Conservation (phyloP, 805 yeast genomes). For the Suhomyces kilbournensis region DNA sequence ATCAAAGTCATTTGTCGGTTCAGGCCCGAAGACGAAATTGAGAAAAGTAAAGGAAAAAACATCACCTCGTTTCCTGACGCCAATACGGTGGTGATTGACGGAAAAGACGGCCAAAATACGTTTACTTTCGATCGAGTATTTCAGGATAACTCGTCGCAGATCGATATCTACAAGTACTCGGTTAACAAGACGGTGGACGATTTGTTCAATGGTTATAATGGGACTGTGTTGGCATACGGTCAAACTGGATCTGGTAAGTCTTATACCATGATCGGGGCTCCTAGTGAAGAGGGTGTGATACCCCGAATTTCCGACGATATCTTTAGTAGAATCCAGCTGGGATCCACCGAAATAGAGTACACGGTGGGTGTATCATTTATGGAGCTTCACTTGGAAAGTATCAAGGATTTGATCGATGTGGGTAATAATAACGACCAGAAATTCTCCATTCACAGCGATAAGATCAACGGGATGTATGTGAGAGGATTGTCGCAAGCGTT, state of each 20-base stretch:
- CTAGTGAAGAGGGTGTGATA: conserved; percentile 52
- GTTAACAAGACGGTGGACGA: conserved; percentile 65
- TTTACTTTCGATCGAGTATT: conserved; percentile 71
- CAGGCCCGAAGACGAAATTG: conserved; percentile 52
- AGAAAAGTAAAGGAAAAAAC: conserved; percentile 17
- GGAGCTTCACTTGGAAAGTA: conserved; percentile 79
- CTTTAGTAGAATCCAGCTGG: conserved; percentile 50
- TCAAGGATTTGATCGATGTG: conserved; percentile 63
- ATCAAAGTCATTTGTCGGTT: conserved; percentile 73
- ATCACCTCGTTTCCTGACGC: conserved; percentile 22
- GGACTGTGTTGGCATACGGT: conserved; percentile 76
- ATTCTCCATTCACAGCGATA: conserved; percentile 61
- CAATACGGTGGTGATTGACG: conserved; percentile 24
- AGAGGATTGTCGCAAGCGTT: conserved; percentile 63
- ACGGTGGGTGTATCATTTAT: conserved; percentile 67
- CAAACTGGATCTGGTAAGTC: conserved; percentile 79
- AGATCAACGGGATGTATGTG: conserved; percentile 62
- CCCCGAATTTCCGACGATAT: conserved; percentile 70
- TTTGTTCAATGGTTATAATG: conserved; percentile 71
- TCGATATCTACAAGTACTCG: conserved; percentile 56
- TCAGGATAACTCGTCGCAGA: conserved; percentile 48
- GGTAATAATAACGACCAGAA: conserved; percentile 20
- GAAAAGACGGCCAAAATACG: conserved; percentile 22
- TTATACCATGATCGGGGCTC: conserved; percentile 70
- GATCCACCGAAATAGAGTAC: conserved; percentile 53